Conservation (phyloP, 2,329 filamentous ascomycete species). For the Rutstroemia sp. region DNA sequence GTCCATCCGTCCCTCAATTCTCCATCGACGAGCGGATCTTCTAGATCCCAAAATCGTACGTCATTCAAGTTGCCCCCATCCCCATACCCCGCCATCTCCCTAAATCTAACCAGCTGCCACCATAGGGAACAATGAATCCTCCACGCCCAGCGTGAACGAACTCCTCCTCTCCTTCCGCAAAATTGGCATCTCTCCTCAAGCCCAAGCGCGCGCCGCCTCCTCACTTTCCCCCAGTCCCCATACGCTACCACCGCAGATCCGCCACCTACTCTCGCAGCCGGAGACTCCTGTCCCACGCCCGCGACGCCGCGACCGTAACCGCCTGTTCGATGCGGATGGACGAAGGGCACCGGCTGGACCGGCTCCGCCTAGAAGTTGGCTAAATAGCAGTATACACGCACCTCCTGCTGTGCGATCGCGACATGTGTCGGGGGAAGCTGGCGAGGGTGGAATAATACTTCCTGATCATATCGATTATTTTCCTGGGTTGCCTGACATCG, state of each 20-base stretch:
- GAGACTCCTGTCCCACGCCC: constrained; percentile 47
- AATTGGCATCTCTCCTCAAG: constrained; percentile 29
- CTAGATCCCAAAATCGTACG: constrained; percentile 17
- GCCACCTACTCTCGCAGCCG: constrained; percentile 51
- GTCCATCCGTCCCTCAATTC: constrained; percentile 42
- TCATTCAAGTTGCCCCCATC: constrained; percentile 7
- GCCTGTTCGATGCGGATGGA: constrained; percentile 40
- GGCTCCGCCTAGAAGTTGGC: constrained; percentile 52
- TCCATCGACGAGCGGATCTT: constrained; percentile 26
- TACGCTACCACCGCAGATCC: constrained; percentile 52
- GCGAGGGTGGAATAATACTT: constrained; percentile 22
- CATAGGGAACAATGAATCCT: constrained; percentile 26
- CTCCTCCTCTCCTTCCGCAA: constrained; percentile 50
- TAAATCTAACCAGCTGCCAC: constrained; percentile 8
- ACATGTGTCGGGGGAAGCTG: not conserved
- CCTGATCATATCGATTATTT: constrained; percentile 26
- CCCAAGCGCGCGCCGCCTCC: constrained; percentile 15
- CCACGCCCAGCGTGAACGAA: constrained; percentile 46
- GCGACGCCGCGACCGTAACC: constrained; percentile 28
- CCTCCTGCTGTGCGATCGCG: constrained; percentile 9
- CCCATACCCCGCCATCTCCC: not conserved
- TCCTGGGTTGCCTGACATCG: constrained; percentile 32
- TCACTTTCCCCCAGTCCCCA: constrained; percentile 28
- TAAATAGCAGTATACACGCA: constrained; percentile 30
- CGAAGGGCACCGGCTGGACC: constrained; percentile 50